Evolutionary conservation across 768 basidiomycete genomes (phyloP).

Genomic region (Russula lepida): DNA sequence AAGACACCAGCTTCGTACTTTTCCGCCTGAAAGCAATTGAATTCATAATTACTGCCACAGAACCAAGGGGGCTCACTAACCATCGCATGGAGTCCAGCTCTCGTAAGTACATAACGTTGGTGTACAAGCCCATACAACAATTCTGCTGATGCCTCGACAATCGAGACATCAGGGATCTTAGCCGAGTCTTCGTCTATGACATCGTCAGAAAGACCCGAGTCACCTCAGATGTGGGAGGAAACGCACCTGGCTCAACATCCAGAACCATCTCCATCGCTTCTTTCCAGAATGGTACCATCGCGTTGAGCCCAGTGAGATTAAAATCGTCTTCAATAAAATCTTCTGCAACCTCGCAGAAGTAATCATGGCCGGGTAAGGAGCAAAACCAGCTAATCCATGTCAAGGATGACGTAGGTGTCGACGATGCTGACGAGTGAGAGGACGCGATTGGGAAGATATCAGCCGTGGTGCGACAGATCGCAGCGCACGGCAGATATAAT

Average conservation of each 20-base stretch:
- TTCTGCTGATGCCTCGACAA: slow-evolving; percentile 96
- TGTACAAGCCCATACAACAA: slow-evolving; percentile 96
- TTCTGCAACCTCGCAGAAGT: slow-evolving; percentile 96
- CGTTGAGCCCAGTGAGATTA: slow-evolving; percentile 93
- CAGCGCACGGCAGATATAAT: neutral
- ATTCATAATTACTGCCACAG: slow-evolving; percentile 10
- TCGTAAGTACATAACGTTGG: slow-evolving; percentile 93
- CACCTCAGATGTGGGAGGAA: slow-evolving; percentile 9
- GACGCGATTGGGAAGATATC: slow-evolving; percentile 8
- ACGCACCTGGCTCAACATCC: slow-evolving; percentile 95
- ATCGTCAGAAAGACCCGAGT: slow-evolving; percentile 17
- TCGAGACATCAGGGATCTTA: slow-evolving; percentile 97
- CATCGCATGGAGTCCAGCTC: slow-evolving; percentile 91
- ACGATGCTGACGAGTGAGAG: slow-evolving; percentile 51
- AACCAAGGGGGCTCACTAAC: slow-evolving; percentile 35
- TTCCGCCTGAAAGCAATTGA: slow-evolving; percentile 55
- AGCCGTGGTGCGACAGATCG: neutral
- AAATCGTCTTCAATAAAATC: slow-evolving; percentile 99
- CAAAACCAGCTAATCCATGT: slow-evolving; percentile 98
- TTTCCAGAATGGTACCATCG: slow-evolving; percentile 98
- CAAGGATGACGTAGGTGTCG: slow-evolving; percentile 82
- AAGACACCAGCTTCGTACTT: slow-evolving; percentile 92
- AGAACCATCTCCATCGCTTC: slow-evolving; percentile 99
- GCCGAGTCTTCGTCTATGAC: slow-evolving; percentile 75
- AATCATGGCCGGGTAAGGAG: slow-evolving; percentile 90